Conservation (phyloP, 352 stramenopile species). For the Phytophthora capsici region DNA sequence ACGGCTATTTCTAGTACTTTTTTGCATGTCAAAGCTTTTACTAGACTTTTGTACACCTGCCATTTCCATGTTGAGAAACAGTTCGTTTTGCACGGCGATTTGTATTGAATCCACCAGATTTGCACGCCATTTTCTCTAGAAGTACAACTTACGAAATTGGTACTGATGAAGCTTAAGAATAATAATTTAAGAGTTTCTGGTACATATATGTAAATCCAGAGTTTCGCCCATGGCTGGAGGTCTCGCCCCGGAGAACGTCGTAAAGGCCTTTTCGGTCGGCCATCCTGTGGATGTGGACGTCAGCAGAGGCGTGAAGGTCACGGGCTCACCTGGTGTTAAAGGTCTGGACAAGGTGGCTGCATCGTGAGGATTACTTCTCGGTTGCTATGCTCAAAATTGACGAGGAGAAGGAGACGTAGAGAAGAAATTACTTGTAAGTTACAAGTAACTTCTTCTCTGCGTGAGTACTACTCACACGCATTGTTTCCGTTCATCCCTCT, state of each 20-base stretch:
- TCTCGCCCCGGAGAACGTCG: conserved; percentile 94
- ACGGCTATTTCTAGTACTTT: too few species aligned
- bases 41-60: too few species aligned
- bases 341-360: conserved; percentile 59
- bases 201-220: too few species aligned
- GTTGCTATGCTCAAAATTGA: conserved; percentile 70
- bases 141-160: too few species aligned
- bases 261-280: conserved; percentile 82
- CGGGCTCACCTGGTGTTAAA: conserved; percentile 69
- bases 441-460: too few species aligned
- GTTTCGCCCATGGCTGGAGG: conserved; percentile 98
- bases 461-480: neutral
- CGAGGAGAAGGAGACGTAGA: conserved; percentile 55
- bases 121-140: too few species aligned
- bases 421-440: neutral
- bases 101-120: too few species aligned
- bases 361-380: conserved; percentile 65
- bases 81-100: too few species aligned
- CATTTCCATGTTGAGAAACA: too few species aligned
- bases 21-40: too few species aligned
- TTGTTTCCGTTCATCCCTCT: neutral
- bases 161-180: too few species aligned
- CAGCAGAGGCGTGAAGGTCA: conserved; percentile 94
- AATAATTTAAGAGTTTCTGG: too few species aligned
- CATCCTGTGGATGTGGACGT: conserved; percentile 96